Base-by-base conservation (phyloP, 139 green algal species). In the Coelastrella sp. region DNA sequence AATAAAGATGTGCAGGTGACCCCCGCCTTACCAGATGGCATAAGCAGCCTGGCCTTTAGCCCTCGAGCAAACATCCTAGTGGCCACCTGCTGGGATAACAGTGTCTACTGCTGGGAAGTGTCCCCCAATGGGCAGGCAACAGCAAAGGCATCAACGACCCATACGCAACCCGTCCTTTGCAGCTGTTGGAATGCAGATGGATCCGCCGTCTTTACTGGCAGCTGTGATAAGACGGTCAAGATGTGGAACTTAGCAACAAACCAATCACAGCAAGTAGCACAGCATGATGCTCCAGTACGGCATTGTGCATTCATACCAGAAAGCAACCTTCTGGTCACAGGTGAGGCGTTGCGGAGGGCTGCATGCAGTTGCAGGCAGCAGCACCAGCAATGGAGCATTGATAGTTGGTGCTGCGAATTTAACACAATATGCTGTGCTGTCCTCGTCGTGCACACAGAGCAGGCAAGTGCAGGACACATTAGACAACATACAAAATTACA, bases 181-280 rank as follows among this genome's bases (percentile, higher is more conserved):
- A 96, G 89, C 66, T 94, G 92, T 0, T 99, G 97, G 97, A 97
- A 94, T 78, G 82, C 91, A 8, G 97, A 99, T 91, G 98, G 98
- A 57, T 92, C 84, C 15, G 92, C 93, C 15, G 90, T 95, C 7
- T 96, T 94, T 78, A 90, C 93, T 87, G 96, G 95, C 9, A 96
- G 98, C 61, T 99, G 96, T 87, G 97, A 99, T 94, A 98, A 98
- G 76, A 94, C 95, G 20, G 98, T 96, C 6, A 97, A 98, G 90
- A 96, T 99, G 87, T 99, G 98, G 98, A 95, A 97, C 89, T 93
- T 99, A 27, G 93, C 92, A 19, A 97, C 96, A 60, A 98, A 98
- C 88, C 95, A 97, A 86, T 85, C 92, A 60, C 92, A 96, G 84
- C 94, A 94, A 73, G 96, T 99, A 14, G 98, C 95, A 27, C 85